Conservation (phyloP, 2,329 filamentous ascomycete species). For the Apiospora malaysiana region DNA sequence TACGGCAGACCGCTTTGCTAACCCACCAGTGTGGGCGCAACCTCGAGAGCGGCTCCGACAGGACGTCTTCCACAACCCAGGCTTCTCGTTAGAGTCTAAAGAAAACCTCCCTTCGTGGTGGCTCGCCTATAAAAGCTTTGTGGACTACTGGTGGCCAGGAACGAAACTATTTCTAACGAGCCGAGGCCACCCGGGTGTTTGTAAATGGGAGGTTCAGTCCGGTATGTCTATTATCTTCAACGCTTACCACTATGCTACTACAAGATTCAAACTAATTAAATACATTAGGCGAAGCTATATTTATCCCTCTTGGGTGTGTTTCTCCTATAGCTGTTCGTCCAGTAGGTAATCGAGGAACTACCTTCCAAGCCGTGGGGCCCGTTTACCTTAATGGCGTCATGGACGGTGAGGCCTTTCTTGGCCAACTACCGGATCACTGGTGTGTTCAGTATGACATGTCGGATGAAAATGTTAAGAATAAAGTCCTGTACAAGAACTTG, state of each 20-base stretch:
- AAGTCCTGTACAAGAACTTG: neutral
- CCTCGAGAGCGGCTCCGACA: neutral
- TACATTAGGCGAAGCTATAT: neutral
- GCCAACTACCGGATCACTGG: neutral
- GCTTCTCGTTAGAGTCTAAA: neutral
- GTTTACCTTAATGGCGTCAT: neutral
- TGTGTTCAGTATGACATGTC: rapidly evolving
- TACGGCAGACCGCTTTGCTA: neutral
- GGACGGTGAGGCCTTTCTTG: neutral
- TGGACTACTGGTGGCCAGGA: neutral
- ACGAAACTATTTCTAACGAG: neutral
- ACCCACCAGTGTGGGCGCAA: neutral
- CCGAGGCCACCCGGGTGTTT: neutral
- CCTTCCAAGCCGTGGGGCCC: neutral
- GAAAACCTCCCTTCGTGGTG: neutral
- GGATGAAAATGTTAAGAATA: neutral
- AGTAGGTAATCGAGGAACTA: neutral
- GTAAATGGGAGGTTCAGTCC: too few species aligned
- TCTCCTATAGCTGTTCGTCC: neutral
- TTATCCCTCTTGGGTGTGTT: neutral
- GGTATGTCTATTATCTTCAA: too few species aligned
- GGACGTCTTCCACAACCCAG: neutral
- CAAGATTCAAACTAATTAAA: neutral
- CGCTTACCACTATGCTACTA: too few species aligned
- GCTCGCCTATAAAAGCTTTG: rapidly evolving